Evolutionary conservation across 257 asterid genomes (phyloP), one percentile per base, ranked within the genome.

Genomic region (Solanum virginianum): DNA sequence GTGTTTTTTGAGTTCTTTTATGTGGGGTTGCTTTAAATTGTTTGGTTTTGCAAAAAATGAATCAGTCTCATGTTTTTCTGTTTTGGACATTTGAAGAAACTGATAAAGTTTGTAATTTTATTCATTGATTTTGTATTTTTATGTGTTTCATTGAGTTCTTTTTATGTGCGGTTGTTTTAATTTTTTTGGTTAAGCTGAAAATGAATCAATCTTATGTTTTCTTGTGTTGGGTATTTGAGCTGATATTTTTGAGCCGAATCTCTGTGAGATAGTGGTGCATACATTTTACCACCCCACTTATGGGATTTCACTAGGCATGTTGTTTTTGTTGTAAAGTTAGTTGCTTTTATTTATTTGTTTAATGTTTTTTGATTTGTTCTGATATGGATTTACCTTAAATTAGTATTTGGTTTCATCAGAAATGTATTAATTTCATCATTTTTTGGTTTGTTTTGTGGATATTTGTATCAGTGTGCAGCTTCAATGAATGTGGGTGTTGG

Each of bases 401-500:
- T 49, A n/a, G 1, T 32, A 22, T 75, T 47, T 49, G 43, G 81
- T 75, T 49, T 22, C 5, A 75, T 0, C 4, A 49, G 10, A 49
- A 49, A 43, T 53, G 81, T 13, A 24, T 22, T 75, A 41, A 53
- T 69, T 83, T 26, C 15, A 54, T 26, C 24, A n/a, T 47, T 51
- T 41, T 29, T 17, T 24, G 29, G 29, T 54, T 41, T 83, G 87
- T 83, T 47, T 69, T 81, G 77, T 60, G 83, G 80, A 83, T 47
- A 22, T 29, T 6, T 53, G 47, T 51, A 77, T 83, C 93, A 97
- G 99, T 95, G 99, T 77, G 94, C 98, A 65, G 98, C 98, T 87
- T 95, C 97, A 24, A 95, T 97, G 99, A 93, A 91, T 88, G 99
- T 95, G 72, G 93, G 98, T 18, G 93, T 97, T n/a, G 99, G 99